Evolutionary conservation across 2,329 filamentous ascomycete species (phyloP).

Genomic region (Graphilbum fragrans): DNA sequence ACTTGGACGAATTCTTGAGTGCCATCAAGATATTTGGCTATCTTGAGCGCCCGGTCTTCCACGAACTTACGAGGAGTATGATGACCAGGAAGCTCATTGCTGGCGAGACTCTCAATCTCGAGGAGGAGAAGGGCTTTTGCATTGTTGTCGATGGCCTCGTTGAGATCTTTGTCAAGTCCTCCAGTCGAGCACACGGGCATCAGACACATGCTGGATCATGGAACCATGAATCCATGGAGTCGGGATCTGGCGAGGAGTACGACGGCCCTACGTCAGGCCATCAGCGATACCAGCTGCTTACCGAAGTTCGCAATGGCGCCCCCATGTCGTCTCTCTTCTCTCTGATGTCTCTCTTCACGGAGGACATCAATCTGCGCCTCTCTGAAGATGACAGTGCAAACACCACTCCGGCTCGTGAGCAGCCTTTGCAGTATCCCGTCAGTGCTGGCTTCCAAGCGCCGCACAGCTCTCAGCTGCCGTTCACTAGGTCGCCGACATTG

Average conservation of each 20-base stretch:
- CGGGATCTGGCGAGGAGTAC: neutral
- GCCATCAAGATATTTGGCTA: conserved; percentile 99
- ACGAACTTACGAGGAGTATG: conserved; percentile 95
- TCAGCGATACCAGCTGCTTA: conserved; percentile 87
- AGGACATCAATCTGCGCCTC: conserved; percentile 72
- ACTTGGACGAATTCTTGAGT: conserved; percentile 93
- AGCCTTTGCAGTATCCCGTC: conserved; percentile 15
- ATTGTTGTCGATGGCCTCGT: conserved; percentile 92
- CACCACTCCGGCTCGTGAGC: conserved; percentile 13
- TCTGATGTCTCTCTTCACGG: conserved; percentile 91
- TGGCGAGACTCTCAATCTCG: conserved; percentile 85
- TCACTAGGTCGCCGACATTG: conserved; percentile 26
- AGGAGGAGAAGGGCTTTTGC: conserved; percentile 97
- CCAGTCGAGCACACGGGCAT: conserved; percentile 22
- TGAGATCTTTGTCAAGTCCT: conserved; percentile 96
- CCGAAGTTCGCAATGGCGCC: conserved; percentile 93
- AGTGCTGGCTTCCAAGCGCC: conserved; percentile 18
- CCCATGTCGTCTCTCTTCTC: conserved; percentile 98
- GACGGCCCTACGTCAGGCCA: conserved; percentile 56
- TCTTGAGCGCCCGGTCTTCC: conserved; percentile 89
- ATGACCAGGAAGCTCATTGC: conserved; percentile 94
- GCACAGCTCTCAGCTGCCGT: too few relatives aligned
- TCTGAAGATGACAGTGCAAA: conserved; percentile 48
- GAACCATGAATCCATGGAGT: neutral
- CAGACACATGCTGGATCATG: neutral